These are phyloP conservation scores for Leucocoprinus leucothites DNA, from an alignment of 768 basidiomycete genomes.

Conservation along the genomic window DNA sequence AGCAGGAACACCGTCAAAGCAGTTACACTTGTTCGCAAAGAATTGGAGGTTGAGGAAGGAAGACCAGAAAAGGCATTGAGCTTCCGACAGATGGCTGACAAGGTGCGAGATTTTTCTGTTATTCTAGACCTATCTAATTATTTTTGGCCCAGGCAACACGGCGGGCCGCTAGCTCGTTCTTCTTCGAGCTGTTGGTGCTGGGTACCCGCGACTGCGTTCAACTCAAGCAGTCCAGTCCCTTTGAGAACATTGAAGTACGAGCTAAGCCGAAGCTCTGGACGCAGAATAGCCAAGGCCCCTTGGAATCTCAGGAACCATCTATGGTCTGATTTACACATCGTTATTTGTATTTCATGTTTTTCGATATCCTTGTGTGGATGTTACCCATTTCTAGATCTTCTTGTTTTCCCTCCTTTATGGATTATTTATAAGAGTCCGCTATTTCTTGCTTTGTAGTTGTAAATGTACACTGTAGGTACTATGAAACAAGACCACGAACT, in stretches of 20 bases:
- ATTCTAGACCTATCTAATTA: conserved; percentile 1
- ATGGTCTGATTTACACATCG: conserved; percentile 2
- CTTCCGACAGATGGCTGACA: conserved; percentile 76
- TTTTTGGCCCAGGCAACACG: conserved; percentile 64
- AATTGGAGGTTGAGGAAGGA: conserved; percentile 53
- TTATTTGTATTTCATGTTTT: background rate
- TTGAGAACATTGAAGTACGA: conserved; percentile 81
- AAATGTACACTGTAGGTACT: conserved; percentile 1
- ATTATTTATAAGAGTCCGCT: conserved; percentile 1
- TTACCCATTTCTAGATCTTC: background rate
- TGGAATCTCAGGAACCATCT: background rate
- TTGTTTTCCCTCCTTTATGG: background rate
- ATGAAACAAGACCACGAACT: background rate
- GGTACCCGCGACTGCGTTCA: conserved; percentile 90
- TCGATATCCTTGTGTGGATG: background rate
- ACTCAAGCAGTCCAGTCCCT: conserved; percentile 68
- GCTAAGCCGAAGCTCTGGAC: conserved; percentile 88
- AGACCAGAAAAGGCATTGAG: conserved; percentile 59
- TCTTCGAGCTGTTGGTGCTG: conserved; percentile 95
- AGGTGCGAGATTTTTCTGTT: conserved; percentile 42
- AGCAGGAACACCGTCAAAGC: conserved; percentile 91
- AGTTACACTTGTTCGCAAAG: conserved; percentile 67
- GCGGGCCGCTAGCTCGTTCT: conserved; percentile 92
- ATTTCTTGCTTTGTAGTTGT: conserved; percentile 4
- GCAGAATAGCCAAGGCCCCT: conserved; percentile 24